phyloP scores from a whole-genome alignment of 2,329 filamentous ascomycete species.

The Sphaerostilbella broomeana region DNA sequence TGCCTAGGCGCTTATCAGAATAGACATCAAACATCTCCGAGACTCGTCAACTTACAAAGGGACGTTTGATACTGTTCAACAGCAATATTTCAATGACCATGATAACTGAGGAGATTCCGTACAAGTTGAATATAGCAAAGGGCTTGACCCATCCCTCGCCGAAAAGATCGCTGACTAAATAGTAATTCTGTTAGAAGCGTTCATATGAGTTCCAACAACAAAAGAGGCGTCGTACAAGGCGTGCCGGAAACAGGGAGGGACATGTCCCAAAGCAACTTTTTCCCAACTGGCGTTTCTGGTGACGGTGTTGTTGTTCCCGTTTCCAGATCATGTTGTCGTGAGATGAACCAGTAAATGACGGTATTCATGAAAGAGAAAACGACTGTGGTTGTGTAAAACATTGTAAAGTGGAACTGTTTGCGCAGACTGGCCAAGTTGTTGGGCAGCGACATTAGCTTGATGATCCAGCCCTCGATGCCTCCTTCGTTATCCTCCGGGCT shows the following conservation, averaged over 20 bases:
- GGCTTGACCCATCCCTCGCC: conserved; percentile 41
- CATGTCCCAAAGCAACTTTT: background rate
- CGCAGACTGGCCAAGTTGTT: conserved; percentile 33
- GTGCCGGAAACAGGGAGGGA: background rate
- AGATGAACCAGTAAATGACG: conserved; percentile 43
- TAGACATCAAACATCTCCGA: background rate
- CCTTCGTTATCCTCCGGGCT: conserved; percentile 32
- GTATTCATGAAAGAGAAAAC: conserved; percentile 46
- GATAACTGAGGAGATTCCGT: conserved; percentile 36
- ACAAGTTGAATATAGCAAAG: conserved; percentile 42
- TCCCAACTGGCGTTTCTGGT: background rate
- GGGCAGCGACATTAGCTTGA: conserved; percentile 40
- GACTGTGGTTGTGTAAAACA: conserved; percentile 42
- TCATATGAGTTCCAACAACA: background rate
- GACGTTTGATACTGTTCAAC: conserved; percentile 49
- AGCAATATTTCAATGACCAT: conserved; percentile 40
- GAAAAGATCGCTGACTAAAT: conserved; percentile 45
- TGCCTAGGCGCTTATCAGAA: conserved; percentile 30
- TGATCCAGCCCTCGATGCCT: conserved; percentile 29
- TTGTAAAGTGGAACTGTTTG: conserved; percentile 41
- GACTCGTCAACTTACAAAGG: conserved; percentile 32
- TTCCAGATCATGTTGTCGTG: conserved; percentile 23
- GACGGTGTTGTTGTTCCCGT: conserved; percentile 3
- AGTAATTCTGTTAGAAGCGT: conserved; percentile 15
- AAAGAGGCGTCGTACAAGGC: conserved; percentile 8